These are phyloP conservation scores for Fomitopsis betulina DNA, from an alignment of 1,284 basidiomycete species.

Conservation along the genomic window DNA sequence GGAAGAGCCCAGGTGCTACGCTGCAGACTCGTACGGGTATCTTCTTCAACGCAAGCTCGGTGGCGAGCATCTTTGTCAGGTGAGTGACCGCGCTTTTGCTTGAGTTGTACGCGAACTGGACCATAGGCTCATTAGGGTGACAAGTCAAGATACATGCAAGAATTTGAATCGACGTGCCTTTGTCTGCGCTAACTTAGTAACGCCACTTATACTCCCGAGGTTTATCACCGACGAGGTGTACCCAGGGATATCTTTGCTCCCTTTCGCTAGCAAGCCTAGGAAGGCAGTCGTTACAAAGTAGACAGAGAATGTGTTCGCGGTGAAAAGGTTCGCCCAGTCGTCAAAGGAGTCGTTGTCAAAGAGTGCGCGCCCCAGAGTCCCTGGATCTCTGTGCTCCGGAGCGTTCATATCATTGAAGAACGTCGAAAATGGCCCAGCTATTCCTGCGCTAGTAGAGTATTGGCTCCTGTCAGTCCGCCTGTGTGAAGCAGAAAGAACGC, in stretches of 20 bases:
- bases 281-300: slow-evolving; percentile 76
- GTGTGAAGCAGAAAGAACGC: slow-evolving; percentile 35
- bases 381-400: slow-evolving; percentile 55
- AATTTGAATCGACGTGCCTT: slow-evolving; percentile 50
- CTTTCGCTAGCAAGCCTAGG: slow-evolving; percentile 67
- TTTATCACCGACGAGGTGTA: slow-evolving; percentile 69
- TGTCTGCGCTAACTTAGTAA: slow-evolving; percentile 63
- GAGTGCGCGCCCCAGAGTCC: slow-evolving; percentile 57
- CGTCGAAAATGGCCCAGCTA: slow-evolving; percentile 53
- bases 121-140: not conserved
- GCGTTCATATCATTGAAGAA: slow-evolving; percentile 55
- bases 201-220: slow-evolving; percentile 70
- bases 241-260: slow-evolving; percentile 50
- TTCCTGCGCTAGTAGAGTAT: slow-evolving; percentile 52
- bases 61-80: slow-evolving; percentile 69
- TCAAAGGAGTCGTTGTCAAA: slow-evolving; percentile 64
- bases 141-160: not conserved
- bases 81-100: slow-evolving; percentile 73
- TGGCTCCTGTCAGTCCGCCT: not conserved
- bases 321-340: slow-evolving; percentile 55
- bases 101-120: slow-evolving; percentile 74
- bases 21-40: slow-evolving; percentile 68
- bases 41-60: slow-evolving; percentile 65
- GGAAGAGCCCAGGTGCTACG: slow-evolving; percentile 71
- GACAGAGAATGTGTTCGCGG: slow-evolving; percentile 64